Conservation (phyloP, 1,139 yeast species). For the Sugiyamaella pinicola region DNA sequence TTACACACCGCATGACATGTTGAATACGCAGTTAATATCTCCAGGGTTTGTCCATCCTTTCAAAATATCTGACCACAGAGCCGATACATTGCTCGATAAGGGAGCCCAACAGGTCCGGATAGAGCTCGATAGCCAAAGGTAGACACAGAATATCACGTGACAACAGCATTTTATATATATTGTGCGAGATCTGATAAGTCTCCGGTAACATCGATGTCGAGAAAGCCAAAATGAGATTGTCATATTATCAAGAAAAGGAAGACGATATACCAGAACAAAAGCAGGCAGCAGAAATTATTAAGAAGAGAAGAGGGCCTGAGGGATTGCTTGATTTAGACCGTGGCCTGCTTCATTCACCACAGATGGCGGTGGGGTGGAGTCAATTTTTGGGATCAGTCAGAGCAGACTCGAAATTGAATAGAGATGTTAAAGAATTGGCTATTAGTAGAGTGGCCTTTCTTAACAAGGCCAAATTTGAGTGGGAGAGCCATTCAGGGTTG, state of each 20-base stretch:
- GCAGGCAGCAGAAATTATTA: constrained; percentile 14
- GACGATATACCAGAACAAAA: constrained; percentile 7
- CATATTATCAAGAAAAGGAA: constrained; percentile 15
- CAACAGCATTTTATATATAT: too few species aligned
- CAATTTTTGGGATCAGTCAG: constrained; percentile 21
- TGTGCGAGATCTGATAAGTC: too few species aligned
- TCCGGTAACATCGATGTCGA: neutral
- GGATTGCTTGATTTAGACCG: constrained; percentile 22
- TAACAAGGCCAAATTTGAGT: constrained; percentile 21
- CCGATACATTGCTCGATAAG: too few species aligned
- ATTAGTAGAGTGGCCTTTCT: constrained; percentile 21
- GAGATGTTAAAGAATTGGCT: constrained; percentile 22
- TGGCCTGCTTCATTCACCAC: constrained; percentile 20
- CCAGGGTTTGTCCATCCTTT: too few species aligned
- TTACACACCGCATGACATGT: too few species aligned
- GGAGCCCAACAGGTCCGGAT: too few species aligned
- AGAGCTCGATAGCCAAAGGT: too few species aligned
- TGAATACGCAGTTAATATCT: too few species aligned
- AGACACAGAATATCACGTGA: too few species aligned
- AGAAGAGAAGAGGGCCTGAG: constrained; percentile 16
- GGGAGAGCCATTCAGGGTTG: constrained; percentile 21
- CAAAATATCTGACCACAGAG: too few species aligned
- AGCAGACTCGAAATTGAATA: constrained; percentile 15
- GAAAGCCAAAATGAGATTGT: constrained; percentile 15
- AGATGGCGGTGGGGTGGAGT: constrained; percentile 23